Evolutionary conservation across 2,329 filamentous ascomycete species (phyloP), one percentile per base, ranked within the genome.

Genomic region (Sporothrix pseudoabietina): DNA sequence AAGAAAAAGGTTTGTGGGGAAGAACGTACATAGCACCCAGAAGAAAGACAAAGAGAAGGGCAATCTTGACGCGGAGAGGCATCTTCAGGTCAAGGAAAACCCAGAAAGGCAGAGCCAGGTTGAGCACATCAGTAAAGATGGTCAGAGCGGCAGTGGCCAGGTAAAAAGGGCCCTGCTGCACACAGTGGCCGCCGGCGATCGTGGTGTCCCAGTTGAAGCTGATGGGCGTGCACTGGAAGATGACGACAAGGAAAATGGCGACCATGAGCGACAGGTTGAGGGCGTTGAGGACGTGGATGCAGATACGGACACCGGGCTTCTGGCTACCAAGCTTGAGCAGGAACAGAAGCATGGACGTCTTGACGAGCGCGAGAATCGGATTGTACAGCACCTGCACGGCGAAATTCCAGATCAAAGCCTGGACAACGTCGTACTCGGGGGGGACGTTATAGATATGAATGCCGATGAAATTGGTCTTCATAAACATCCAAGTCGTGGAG

Each of bases 121-220:
- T 83, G 68, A 82, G 77, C 4, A 84, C 22, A 74, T 87, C 85
- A 30, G 84, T 80, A 0, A 80, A 74, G 41, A 87, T 85, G 71
- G 84, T 85, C 68, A 85, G 78, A 0, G 75, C 80, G 0, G 84
- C 82, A 3, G 78, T 80, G 71, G 80, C 80, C 30, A 81, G 77
- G 73, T 78, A 80, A 2, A 80, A 75, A 5, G 77, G 35, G 16
- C 77, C 75, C 63, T 78, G 77, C 68, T 79, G 73, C 41, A 80
- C 75, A 78, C 83, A 85, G 39, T 78, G 79, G 39, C 83, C 81
- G 3, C 78, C 78, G 30, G 80, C 80, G 71, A 84, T 77, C 63
- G 84, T 79, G 9, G 80, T 78, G 75, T 85, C 72, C 85, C 85
- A 87, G 77, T 82, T 82, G 75, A 80, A 84, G 10, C 78, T 72